Evolutionary conservation across 306 rosid genomes (phyloP), one percentile per base, ranked within the genome.

Genomic region (Gleditsia sinensis): DNA sequence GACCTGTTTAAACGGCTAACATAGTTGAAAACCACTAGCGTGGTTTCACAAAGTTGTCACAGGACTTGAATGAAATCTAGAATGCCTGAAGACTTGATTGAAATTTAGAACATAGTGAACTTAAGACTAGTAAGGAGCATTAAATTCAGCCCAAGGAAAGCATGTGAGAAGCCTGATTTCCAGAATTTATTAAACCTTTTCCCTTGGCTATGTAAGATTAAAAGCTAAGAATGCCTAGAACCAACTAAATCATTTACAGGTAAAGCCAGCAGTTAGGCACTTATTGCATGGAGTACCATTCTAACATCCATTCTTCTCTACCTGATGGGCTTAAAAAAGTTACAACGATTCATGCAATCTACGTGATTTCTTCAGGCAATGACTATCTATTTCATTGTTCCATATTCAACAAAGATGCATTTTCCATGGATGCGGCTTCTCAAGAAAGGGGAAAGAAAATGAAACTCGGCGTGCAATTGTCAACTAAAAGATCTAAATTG

Each of bases 401-500:
- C 60, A 12, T 58, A 43, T 28, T 57, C 39, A 60, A 63, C 50
- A 48, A 36, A 1, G 24, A 72, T 74, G 50, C 48, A 72, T 58
- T 21, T 54, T 76, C 70, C 67, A 76, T 25, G 11, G 32, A 58
- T 17, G 74, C 37, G 71, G 54, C 67, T 54, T 77, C 32, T 68
- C 43, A 33, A 69, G 72, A 65, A 43, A 34, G n/a, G n/a, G n/a
- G 68, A 27, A 34, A 34, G 27, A 34, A 67, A 72, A 68, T 42
- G 30, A 24, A 75, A 60, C 53, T 42, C 64, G 34, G 45, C 56
- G 69, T 27, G 34, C 40, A 58, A 40, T 16, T 19, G n/a, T 32
- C 63, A 48, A 74, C 28, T n/a, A 33, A 50, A 67, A 19, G 19
- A 73, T 76, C 56, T 49, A 65, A 25, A 57, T 45, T 46, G 46